These are phyloP conservation scores for Pezicula radicicola DNA, from an alignment of 2,329 filamentous ascomycete genomes.

Conservation along the genomic window DNA sequence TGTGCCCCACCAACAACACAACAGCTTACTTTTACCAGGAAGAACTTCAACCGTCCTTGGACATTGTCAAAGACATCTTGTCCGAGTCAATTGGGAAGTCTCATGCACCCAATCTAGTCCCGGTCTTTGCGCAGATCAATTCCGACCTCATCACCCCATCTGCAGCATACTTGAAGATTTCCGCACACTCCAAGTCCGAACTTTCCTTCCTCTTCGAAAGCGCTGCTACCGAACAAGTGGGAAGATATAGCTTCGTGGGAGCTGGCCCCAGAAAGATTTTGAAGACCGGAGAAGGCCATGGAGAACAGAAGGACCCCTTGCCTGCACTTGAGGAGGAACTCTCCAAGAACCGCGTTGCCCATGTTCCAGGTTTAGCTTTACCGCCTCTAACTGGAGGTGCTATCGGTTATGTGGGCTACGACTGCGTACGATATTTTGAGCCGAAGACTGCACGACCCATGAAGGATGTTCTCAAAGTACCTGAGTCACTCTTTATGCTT, in stretches of 20 bases:
- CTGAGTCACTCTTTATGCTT: conserved; percentile 95
- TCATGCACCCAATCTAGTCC: conserved; percentile 71
- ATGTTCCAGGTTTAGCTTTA: conserved; percentile 77
- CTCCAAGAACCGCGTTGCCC: conserved; percentile 72
- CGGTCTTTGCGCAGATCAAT: conserved; percentile 78
- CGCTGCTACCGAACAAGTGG: conserved; percentile 89
- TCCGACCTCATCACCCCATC: conserved; percentile 93
- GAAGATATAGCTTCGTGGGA: conserved; percentile 93
- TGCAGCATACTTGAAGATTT: conserved; percentile 91
- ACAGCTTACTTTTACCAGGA: conserved; percentile 33
- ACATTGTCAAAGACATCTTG: conserved; percentile 55
- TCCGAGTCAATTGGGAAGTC: conserved; percentile 44
- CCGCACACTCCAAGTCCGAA: conserved; percentile 69
- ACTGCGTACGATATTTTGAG: conserved; percentile 97
- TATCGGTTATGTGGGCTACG: conserved; percentile 95
- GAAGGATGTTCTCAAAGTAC: conserved; percentile 84
- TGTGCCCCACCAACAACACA: background rate
- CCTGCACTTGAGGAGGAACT: conserved; percentile 80
- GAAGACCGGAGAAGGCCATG: conserved; percentile 84
- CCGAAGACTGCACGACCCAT: conserved; percentile 89
- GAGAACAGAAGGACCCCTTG: conserved; percentile 79
- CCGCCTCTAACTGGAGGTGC: conserved; percentile 89
- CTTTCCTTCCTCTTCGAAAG: conserved; percentile 96
- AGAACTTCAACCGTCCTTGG: conserved; percentile 57
- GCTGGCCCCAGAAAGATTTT: conserved; percentile 77